Evolutionary conservation across 352 stramenopile genomes (phyloP), one percentile per base, ranked within the genome.

Genomic region (Pythium chondricola): DNA sequence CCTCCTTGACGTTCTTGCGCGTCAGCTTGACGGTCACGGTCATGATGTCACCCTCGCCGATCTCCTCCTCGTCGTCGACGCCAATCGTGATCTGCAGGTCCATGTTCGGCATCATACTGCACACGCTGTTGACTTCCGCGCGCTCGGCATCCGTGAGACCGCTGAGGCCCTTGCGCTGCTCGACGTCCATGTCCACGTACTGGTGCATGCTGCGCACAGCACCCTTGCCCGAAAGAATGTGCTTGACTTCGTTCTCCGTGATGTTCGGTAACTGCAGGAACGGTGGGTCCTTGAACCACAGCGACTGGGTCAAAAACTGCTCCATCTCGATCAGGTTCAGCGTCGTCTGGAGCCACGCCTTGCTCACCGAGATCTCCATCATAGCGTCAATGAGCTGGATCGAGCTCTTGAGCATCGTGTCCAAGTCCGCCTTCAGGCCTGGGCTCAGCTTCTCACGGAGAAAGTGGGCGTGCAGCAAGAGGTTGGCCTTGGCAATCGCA

Each of bases 31-130:
- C 93, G 20, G 84, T 92, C 39, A 99, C 88, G 38, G 96, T 99
- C 67, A 98, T 97, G 43, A 99, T 88, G 83, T 99, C 97, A 26
- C 95, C 93, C 59, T 99, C 96, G n/a, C 96, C 97, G 52, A 99
- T 98, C 48, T 97, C 88, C 40, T 95, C 75, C 61, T 95, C 85
- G 42, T 93, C 81, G 24, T 94, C 83, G 13, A 94, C 79, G 31
- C 95, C 93, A 35, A 90, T 91, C 51, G 95, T 87, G 58, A 93
- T 90, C 47, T 83, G 69, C 26, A 98, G 74, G 44, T 95, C 73
- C 50, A 99, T 83, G 69, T 97, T 85, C 7, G 97, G 97, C 59
- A 99, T 84, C 69, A 98, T 93, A 32, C 94, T 71, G 37, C 94
- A 83, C 52, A 96, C 95, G 33, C 81, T 80, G 51, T 93, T 85